Evolutionary conservation across 2,329 filamentous ascomycete species (phyloP).

Genomic region (Botrytis deweyae): DNA sequence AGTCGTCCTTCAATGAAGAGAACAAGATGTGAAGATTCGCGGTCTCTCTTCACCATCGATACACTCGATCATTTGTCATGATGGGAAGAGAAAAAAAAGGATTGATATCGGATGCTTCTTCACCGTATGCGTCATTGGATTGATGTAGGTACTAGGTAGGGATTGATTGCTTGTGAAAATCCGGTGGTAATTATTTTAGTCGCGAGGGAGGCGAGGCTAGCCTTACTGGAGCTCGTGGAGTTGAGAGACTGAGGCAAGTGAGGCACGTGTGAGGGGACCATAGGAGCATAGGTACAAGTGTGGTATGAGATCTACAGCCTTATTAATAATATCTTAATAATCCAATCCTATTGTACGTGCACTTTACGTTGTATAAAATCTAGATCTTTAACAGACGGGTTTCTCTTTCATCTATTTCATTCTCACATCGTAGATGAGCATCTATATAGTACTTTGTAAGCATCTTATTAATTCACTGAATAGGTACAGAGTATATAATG

Average conservation of each 20-base stretch:
- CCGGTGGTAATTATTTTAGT: not conserved
- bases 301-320: not conserved
- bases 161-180: not conserved
- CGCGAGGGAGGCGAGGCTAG: not conserved
- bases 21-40: not conserved
- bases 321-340: not conserved
- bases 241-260: not conserved
- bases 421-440: not conserved
- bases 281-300: no score
- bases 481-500: not conserved
- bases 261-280: not conserved
- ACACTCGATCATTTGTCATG: not conserved
- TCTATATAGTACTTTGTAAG: no score
- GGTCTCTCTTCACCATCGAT: not conserved
- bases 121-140: slow-evolving; percentile 7
- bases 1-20: not conserved
- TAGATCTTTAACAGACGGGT: not conserved
- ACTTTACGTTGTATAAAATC: not conserved
- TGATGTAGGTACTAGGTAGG: not conserved
- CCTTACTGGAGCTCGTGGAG: not conserved
- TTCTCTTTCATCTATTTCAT: not conserved
- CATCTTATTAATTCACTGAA: no score
- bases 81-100: not conserved
- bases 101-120: not conserved
- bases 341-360: not conserved